These are phyloP conservation scores for Ziziphus jujuba DNA, from an alignment of 306 rosid genomes.

Conservation along the genomic window DNA sequence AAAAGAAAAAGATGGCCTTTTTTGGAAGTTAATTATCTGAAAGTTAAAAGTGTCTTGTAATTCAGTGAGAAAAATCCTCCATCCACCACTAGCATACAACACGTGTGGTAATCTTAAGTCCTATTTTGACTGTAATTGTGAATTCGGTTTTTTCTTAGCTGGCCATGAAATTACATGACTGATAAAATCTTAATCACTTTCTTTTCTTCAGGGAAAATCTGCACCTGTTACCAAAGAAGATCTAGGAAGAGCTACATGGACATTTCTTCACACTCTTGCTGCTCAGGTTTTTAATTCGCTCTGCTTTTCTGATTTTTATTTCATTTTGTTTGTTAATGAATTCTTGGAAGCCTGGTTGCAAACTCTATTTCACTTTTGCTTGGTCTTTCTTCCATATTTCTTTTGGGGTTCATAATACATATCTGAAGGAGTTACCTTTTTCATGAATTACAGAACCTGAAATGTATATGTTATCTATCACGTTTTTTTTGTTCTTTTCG, in stretches of 20 bases:
- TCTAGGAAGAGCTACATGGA: slow-evolving; percentile 94
- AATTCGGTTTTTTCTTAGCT: background rate
- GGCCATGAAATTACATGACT: background rate
- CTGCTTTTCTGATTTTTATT: background rate
- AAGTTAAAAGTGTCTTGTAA: too few species aligned
- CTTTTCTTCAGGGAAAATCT: slow-evolving; percentile 45
- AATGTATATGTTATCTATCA: background rate
- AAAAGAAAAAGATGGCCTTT: too few species aligned
- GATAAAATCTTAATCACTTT: slow-evolving; percentile 1
- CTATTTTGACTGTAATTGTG: background rate
- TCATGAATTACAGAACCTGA: too few species aligned
- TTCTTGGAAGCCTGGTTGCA: background rate
- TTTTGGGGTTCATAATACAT: background rate
- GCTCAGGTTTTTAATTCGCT: slow-evolving; percentile 64
- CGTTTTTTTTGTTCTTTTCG: background rate
- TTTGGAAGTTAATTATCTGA: too few species aligned
- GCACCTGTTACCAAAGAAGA: slow-evolving; percentile 67
- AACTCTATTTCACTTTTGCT: background rate
- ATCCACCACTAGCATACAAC: too few species aligned
- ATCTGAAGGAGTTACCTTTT: background rate
- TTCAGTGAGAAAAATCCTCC: too few species aligned
- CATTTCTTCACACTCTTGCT: slow-evolving; percentile 92
- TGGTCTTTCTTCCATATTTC: background rate
- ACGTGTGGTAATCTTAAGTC: background rate
- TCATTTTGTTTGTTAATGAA: background rate